These are phyloP conservation scores for Tausonia pullulans DNA, from an alignment of 1,284 basidiomycete species.

Conservation along the genomic window DNA sequence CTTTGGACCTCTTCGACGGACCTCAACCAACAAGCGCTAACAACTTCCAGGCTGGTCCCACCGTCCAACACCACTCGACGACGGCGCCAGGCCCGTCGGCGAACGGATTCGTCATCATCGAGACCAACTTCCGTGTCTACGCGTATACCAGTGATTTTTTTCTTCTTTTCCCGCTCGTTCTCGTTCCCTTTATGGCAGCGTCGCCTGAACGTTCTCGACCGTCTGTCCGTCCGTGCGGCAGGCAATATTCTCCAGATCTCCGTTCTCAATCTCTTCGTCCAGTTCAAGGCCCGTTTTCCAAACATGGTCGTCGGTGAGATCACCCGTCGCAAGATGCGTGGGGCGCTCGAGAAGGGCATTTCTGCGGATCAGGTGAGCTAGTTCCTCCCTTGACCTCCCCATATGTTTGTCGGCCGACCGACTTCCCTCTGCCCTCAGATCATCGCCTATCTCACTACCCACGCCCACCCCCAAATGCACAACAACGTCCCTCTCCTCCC, in stretches of 20 bases:
- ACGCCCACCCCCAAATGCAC: slow-evolving; percentile 97
- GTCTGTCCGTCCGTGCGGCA: slow-evolving; percentile 26
- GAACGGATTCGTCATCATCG: slow-evolving; percentile 89
- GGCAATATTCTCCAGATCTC: slow-evolving; percentile 94
- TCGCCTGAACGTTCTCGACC: neutral
- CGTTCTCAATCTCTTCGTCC: slow-evolving; percentile 87
- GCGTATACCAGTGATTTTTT: slow-evolving; percentile 78
- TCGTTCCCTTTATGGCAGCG: neutral
- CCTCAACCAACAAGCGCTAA: neutral
- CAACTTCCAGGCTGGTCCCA: neutral
- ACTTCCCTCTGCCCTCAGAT: slow-evolving; percentile 47
- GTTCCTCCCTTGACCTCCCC: neutral
- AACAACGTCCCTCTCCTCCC: slow-evolving; percentile 80
- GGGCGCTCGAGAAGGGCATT: slow-evolving; percentile 87
- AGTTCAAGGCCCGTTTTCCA: slow-evolving; percentile 84
- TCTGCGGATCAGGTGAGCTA: slow-evolving; percentile 76
- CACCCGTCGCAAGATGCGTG: slow-evolving; percentile 88
- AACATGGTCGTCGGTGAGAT: slow-evolving; percentile 92
- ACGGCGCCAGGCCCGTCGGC: slow-evolving; percentile 38
- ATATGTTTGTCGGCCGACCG: neutral
- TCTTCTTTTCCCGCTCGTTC: neutral
- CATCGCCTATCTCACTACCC: slow-evolving; percentile 83
- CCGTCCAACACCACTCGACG: slow-evolving; percentile 46
- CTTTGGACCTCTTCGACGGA: neutral
- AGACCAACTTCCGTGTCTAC: slow-evolving; percentile 97